phyloP scores from a whole-genome alignment of 768 basidiomycete genomes.

The Suillus placidus region DNA sequence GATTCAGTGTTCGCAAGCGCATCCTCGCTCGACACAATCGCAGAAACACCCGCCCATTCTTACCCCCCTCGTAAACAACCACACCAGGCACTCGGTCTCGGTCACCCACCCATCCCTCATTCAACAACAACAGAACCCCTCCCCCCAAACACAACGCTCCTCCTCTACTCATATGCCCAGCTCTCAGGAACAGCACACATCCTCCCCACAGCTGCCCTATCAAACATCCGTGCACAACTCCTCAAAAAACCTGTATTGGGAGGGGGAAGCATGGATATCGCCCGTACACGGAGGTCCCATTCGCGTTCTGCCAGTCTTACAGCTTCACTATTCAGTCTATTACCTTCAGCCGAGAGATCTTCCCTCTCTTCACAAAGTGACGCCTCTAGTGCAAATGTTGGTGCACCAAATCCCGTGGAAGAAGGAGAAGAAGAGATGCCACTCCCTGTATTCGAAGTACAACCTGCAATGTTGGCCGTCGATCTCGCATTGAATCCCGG shows the following conservation, averaged over 20 bases:
- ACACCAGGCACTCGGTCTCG: conserved; percentile 52
- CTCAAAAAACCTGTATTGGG: conserved; percentile 51
- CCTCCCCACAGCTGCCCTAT: conserved; percentile 52
- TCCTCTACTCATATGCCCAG: conserved; percentile 86
- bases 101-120: conserved; percentile 32
- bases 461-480: conserved; percentile 86
- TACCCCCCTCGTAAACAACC: conserved; percentile 41
- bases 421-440: conserved; percentile 63
- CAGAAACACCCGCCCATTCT: conserved; percentile 44
- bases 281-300: conserved; percentile 37
- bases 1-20: conserved; percentile 54
- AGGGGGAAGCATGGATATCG: conserved; percentile 82
- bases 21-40: conserved; percentile 53
- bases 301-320: conserved; percentile 56
- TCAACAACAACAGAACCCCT: conserved; percentile 39
- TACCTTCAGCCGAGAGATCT: conserved; percentile 19
- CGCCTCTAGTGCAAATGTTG: conserved; percentile 2
- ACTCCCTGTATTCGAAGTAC: conserved; percentile 84
- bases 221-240: conserved; percentile 52
- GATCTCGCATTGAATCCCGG: conserved; percentile 84
- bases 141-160: conserved; percentile 60
- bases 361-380: conserved; percentile 27
- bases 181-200: conserved; percentile 69
- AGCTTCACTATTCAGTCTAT: conserved; percentile 49
- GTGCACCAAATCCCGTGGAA: conserved; percentile 28